Base-by-base conservation (phyloP, 768 basidiomycete species). In the Mycena galericulata region DNA sequence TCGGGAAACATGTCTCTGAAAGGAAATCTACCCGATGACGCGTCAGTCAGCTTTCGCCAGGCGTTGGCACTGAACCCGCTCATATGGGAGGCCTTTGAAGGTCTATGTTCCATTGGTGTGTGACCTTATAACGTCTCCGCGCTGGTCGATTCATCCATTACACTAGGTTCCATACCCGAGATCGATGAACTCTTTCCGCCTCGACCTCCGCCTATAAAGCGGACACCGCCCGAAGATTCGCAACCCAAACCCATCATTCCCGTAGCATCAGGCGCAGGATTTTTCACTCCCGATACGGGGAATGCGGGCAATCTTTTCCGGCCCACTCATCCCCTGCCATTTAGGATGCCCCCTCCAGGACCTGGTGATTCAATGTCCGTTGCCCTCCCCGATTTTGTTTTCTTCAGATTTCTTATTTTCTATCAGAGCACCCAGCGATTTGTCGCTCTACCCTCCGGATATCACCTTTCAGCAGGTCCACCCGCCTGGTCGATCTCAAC, bases 11-110 rank as follows among this genome's bases (percentile, higher is more conserved):
- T 90, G 78, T 93, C 95, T 34, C 74, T 90, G 75, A 93, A 91
- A 78, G 94, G 92, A 54, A 94, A 95, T 77, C 85, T 93, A 65
- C 87, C 86, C 3, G 90, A 92, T 60, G 87, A 88, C 71, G 96
- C 96, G n/a, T 82, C 85, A 27, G 75, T 80, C 60, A 91, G 89
- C 75, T 97, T 92, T 78, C 85, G 85, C 50, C 87, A 90, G 65
- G 92, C 95, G 29, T 83, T 98, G 67, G 77, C 83, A 17, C 76
- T 90, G 51, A 91, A 95, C 75, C 93, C 94, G 34, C 87, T 94
- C 76, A 80, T 96, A 60, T 97, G 95, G 95, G 96, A 98, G 77
- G 96, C 96, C 6, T 93, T 96, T 74, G 94, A 96, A 75, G 95
- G 94, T 0, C 78, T 98, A 36, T 97, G 96, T 77, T 80, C 86